phyloP scores from a whole-genome alignment of 495 filamentous ascomycete species.

The Oidiodendron maius region DNA sequence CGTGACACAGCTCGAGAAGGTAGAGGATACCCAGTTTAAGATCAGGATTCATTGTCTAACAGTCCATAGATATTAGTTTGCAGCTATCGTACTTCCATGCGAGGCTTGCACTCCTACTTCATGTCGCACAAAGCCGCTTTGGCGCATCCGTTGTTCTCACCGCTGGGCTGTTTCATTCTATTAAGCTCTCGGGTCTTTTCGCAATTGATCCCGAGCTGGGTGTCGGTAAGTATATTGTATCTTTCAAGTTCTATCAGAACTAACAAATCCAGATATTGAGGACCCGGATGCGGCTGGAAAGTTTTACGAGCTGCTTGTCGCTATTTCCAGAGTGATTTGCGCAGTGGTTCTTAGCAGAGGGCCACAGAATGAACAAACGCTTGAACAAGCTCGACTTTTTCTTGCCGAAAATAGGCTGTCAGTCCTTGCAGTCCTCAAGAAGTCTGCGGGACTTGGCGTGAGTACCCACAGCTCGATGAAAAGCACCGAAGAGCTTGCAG shows the following conservation, averaged over 20 bases:
- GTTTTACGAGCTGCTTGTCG: conserved; percentile 78
- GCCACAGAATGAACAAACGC: conserved; percentile 67
- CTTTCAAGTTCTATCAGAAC: conserved; percentile 13
- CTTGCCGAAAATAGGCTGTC: conserved; percentile 70
- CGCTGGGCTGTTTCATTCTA: conserved; percentile 78
- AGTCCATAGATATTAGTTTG: conserved; percentile 21
- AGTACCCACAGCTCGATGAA: conserved; percentile 35
- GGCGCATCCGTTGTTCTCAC: conserved; percentile 80
- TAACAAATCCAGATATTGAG: conserved; percentile 47
- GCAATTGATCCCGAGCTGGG: conserved; percentile 90
- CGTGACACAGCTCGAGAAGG: conserved; percentile 34
- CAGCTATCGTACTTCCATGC: conserved; percentile 60
- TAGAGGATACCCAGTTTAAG: conserved; percentile 14
- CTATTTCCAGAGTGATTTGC: conserved; percentile 76
- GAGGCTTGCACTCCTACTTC: conserved; percentile 75
- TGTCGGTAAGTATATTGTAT: conserved; percentile 48
- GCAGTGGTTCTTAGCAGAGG: conserved; percentile 73
- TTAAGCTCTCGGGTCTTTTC: conserved; percentile 76
- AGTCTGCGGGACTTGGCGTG: conserved; percentile 72
- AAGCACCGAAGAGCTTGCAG: conserved; percentile 46
- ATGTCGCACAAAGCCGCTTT: conserved; percentile 68
- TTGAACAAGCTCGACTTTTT: conserved; percentile 70
- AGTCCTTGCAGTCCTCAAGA: conserved; percentile 87
- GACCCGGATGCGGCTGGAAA: conserved; percentile 65
- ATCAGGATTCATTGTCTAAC: conserved; percentile 1